phyloP scores from a whole-genome alignment of 345 rosid genomes.

The Xanthoceras sorbifolium region DNA sequence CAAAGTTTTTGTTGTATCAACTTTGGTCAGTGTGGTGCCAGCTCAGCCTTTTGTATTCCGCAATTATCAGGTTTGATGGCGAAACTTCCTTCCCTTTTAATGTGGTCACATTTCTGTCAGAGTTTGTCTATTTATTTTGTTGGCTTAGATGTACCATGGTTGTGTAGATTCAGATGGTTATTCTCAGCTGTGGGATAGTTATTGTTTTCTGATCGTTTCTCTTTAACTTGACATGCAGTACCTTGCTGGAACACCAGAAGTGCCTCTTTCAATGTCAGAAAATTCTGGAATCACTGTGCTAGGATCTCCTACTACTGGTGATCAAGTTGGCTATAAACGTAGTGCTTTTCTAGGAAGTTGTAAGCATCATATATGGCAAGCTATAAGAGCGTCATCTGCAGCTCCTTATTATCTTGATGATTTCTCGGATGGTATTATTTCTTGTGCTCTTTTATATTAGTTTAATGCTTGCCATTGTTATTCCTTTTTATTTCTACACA shows the following conservation, averaged over 20 bases:
- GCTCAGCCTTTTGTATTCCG: slow-evolving; percentile 97
- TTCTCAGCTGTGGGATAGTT: neutral
- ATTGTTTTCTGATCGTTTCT: neutral
- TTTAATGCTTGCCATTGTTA: neutral
- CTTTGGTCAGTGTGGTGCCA: slow-evolving; percentile 91
- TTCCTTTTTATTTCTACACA: slow-evolving; percentile 1
- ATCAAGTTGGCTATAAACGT: slow-evolving; percentile 83
- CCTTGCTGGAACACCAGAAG: slow-evolving; percentile 92
- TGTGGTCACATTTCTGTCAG: neutral
- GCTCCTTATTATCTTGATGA: slow-evolving; percentile 99
- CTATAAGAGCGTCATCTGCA: slow-evolving; percentile 99
- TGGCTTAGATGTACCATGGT: neutral
- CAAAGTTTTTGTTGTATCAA: slow-evolving; percentile 91
- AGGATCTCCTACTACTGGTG: slow-evolving; percentile 68
- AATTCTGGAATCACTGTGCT: slow-evolving; percentile 62
- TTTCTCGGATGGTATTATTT: slow-evolving; percentile 74
- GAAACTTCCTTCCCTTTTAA: slow-evolving; percentile 11
- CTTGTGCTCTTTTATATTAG: slow-evolving; percentile 15
- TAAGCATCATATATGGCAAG: slow-evolving; percentile 95
- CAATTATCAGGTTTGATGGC: slow-evolving; percentile 79
- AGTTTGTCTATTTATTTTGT: slow-evolving; percentile 10
- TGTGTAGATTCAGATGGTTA: slow-evolving; percentile 7
- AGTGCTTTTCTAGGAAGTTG: slow-evolving; percentile 97
- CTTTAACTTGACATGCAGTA: slow-evolving; percentile 53
- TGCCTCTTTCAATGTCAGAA: slow-evolving; percentile 74